A percentile compares a stretch with the other conserved stretches of the same genome.
phyloP scores from a whole-genome alignment of 805 yeast species.

The Saccharomycopsis fodiens region DNA sequence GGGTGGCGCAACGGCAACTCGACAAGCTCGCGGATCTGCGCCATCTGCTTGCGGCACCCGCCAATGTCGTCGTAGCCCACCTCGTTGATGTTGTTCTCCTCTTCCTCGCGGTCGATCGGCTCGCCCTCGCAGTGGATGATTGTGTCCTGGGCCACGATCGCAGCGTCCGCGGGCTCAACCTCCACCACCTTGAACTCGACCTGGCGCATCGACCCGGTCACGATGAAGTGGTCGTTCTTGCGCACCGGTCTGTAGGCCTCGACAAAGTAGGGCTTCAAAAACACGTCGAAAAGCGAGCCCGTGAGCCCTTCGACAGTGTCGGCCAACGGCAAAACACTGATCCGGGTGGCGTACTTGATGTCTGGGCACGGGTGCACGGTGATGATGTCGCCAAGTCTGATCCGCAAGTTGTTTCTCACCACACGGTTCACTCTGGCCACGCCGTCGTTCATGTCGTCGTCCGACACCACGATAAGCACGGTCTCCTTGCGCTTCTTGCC shows the following conservation, averaged over 20 bases:
- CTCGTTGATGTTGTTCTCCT: conserved; percentile 91
- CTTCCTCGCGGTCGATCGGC: conserved; percentile 96
- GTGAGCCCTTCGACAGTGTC: conserved; percentile 98
- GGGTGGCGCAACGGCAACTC: conserved; percentile 98
- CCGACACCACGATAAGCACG: conserved; percentile 89
- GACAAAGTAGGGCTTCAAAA: conserved; percentile 94
- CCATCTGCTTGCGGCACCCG: conserved; percentile 99
- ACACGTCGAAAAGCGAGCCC: conserved; percentile 92
- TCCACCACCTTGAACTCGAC: conserved; percentile 98
- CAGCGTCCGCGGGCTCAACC: conserved; percentile 94
- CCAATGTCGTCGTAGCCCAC: conserved; percentile 99
- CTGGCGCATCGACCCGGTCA: conserved; percentile 98
- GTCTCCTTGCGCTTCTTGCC: conserved; percentile 99
- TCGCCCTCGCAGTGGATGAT: conserved; percentile 98
- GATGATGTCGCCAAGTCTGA: conserved; percentile 88
- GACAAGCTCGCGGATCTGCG: conserved; percentile 97
- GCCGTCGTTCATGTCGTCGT: conserved; percentile 95
- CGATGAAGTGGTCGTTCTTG: conserved; percentile 93
- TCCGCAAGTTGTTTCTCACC: conserved; percentile 90
- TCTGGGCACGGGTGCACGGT: conserved; percentile 95
- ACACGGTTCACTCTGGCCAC: conserved; percentile 91
- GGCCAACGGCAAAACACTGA: conserved; percentile 92
- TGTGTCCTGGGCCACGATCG: conserved; percentile 97
- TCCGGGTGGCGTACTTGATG: conserved; percentile 92
- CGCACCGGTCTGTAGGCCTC: conserved; percentile 99